Percentiles rank a stretch among this genome's conserved stretches.
These are phyloP conservation scores for Cucurbita argyrosperma DNA, from an alignment of 306 rosid species.

Conservation along the genomic window DNA sequence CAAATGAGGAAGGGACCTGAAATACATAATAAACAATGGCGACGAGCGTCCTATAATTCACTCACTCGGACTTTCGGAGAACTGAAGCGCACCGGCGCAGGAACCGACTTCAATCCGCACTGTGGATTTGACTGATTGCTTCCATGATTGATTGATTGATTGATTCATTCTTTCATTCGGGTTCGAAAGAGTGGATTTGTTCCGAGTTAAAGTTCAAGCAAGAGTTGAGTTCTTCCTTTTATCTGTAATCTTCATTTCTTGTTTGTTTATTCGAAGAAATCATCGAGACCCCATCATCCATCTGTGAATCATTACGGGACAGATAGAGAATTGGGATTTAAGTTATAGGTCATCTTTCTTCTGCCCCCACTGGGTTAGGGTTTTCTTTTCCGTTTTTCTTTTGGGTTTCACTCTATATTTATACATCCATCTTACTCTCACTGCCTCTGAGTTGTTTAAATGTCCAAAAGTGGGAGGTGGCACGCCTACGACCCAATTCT, in stretches of 20 bases:
- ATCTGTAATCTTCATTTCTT: neutral
- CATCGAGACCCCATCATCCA: neutral
- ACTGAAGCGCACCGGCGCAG: neutral
- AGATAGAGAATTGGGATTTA: neutral
- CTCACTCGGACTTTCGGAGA: neutral
- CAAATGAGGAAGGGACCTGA: neutral
- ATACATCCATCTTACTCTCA: neutral
- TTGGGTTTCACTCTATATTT: neutral
- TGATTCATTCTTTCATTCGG: neutral
- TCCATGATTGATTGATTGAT: neutral
- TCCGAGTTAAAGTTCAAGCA: neutral
- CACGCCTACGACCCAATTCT: neutral
- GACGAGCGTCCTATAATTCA: neutral
- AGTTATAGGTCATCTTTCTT: neutral
- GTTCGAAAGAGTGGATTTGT: neutral
- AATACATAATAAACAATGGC: neutral
- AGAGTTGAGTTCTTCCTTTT: neutral
- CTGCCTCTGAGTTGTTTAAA: neutral
- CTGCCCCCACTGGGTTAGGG: slow-evolving; percentile 5
- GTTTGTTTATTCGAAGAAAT: neutral
- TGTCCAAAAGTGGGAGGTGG: neutral
- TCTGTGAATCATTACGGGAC: slow-evolving; percentile 1
- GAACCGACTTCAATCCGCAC: neutral
- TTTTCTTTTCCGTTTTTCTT: neutral
- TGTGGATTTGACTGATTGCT: neutral